Evolutionary conservation across 208 protist species (phyloP), one percentile per base, ranked within the genome.

Genomic region (Strigomonas culicis): DNA sequence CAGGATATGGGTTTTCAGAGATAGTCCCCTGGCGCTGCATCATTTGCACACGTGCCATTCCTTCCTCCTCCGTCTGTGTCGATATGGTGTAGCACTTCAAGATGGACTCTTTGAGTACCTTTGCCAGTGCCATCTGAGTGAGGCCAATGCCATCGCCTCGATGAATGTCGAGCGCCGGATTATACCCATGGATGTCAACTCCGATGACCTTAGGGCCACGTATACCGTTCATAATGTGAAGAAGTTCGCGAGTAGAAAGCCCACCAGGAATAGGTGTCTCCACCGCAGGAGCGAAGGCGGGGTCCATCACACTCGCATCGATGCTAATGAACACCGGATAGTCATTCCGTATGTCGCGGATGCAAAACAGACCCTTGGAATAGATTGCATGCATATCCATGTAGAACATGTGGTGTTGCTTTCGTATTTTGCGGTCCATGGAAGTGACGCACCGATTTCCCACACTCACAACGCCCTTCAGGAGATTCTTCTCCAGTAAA

Each of bases 361-460:
- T 87, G 71, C 84, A 90, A 61, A 92, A 91, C 2, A 90, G 55
- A 0, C 85, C 85, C 46, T 94, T 94, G 1, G 82, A 74, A 59
- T 86, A 94, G 58, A 94, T 90, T n/a, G 82, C 88, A 34, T 90
- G 82, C 69, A 92, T 84, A 59, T 94, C 88, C 85, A 92, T 92
- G 70, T 94, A 94, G 63, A 91, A 79, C 43, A 86, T 79, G 63
- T 88, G 84, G 62, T 94, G 65, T 39, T 87, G 67, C 60, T 92
- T 94, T 11, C 88, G 82, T 13, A 88, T 65, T 59, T 80, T 86
- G 22, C 88, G 79, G 56, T 91, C 84, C 0, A 69, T 74, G 19
- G 74, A 80, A 15, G 76, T 77, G 46, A 92, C 82, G 34, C 76
- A 78, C 15, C 88, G 82, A 61, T 91, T 94, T 19, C 82, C 84